Conservation (phyloP, 192 early-diverging fungal genomes). For the Lunasporangiospora selenospora region DNA sequence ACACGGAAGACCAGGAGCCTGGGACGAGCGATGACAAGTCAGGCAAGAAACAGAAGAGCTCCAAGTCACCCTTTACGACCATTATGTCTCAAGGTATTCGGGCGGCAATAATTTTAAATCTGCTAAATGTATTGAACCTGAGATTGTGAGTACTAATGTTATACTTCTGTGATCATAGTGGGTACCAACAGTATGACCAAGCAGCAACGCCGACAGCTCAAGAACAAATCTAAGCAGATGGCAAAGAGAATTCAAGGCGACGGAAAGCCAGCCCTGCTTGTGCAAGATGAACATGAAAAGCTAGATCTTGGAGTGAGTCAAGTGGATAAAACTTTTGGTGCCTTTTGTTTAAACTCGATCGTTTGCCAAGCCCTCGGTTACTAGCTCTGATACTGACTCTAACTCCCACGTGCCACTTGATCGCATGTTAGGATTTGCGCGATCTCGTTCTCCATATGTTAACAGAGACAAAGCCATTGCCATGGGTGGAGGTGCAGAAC, state of each 20-base stretch:
- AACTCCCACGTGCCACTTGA: neutral
- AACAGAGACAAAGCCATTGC: conserved; percentile 39
- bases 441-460: conserved; percentile 54
- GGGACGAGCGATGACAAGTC: neutral
- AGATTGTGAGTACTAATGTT: neutral
- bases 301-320: conserved; percentile 27
- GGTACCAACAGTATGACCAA: conserved; percentile 32
- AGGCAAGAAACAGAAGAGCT: neutral
- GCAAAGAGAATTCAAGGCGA: conserved; percentile 27
- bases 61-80: too few relatives aligned
- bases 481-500: conserved; percentile 47
- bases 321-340: too few relatives aligned
- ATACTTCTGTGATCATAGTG: neutral
- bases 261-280: conserved; percentile 11
- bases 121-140: neutral
- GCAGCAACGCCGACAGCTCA: conserved; percentile 27
- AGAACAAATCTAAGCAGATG: conserved; percentile 20
- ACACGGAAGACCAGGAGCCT: conserved; percentile 1
- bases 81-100: too few relatives aligned
- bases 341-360: neutral
- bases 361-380: neutral
- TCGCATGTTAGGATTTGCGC: conserved; percentile 41
- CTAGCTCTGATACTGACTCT: conserved; percentile 10
- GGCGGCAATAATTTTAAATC: neutral
- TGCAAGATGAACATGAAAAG: conserved; percentile 23